Evolutionary conservation across 441 rosid genomes (phyloP), one percentile per base, ranked within the genome.

Genomic region (California macrophylla): DNA sequence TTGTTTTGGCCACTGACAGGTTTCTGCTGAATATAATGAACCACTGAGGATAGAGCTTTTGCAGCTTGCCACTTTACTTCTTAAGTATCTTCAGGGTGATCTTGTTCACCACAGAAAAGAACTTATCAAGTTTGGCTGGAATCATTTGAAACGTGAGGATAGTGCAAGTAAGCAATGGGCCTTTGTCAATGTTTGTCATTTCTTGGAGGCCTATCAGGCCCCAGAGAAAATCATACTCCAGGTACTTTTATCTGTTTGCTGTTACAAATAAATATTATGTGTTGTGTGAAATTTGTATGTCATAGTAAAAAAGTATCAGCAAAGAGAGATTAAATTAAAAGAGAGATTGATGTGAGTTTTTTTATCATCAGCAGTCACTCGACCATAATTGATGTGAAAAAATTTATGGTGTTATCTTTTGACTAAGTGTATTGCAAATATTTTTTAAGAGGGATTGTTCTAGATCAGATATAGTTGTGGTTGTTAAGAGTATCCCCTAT

Each of bases 111-210:
- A 96, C 74, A 88, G 98, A 82, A 96, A 96, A 79, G 99, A 96
- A 79, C 91, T 96, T 69, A 96, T 96, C 69, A 96, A 92, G 82
- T 96, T 96, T 83, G 99, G 99, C 62, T 96, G 99, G 99, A 96
- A 93, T 88, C 99, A 96, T 84, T 96, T 96, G 70, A 96, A 96
- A 79, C 93, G 99, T 38, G 99, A 96, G 84, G 99, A 96, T 75
- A 95, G 99, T 85, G 97, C 98, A 74, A 96, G 99, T 83, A 96
- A 96, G 82, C 99, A 96, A 81, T 96, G 99, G 99, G 99, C 99
- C 66, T 96, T 96, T 85, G 99, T 96, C 68, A 96, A 96, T 80
- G 98, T 96, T 77, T 96, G 98, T 74, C 99, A 96, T 81, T 96
- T 96, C 83, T 79, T 96, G 84, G 97, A 96, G 86, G 98, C 99